Conservation (phyloP, 345 rosid genomes). For the Pseudoturritis turrita region DNA sequence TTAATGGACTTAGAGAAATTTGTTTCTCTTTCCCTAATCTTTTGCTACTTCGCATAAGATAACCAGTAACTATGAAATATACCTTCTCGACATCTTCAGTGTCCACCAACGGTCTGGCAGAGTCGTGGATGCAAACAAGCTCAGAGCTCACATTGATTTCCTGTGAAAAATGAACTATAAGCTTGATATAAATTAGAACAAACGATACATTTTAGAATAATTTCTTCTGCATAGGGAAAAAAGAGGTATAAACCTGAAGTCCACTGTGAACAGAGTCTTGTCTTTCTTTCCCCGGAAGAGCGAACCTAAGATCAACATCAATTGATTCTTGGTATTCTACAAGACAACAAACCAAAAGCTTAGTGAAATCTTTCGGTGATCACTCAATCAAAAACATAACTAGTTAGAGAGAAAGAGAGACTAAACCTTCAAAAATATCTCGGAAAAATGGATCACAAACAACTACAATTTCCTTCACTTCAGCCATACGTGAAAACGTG, state of each 20-base stretch:
- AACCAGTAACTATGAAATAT: background rate
- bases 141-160: slow-evolving; percentile 57
- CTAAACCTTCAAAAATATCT: slow-evolving; percentile 81
- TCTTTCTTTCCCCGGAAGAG: slow-evolving; percentile 93
- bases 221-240: background rate
- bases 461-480: slow-evolving; percentile 88
- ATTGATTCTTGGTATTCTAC: slow-evolving; percentile 53
- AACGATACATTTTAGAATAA: background rate
- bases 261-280: slow-evolving; percentile 92
- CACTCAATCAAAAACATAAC: background rate
- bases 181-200: background rate
- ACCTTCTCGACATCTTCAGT: slow-evolving; percentile 75
- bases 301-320: slow-evolving; percentile 59
- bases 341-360: slow-evolving; percentile 10
- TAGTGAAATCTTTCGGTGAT: background rate
- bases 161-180: slow-evolving; percentile 30
- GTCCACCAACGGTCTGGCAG: slow-evolving; percentile 80
- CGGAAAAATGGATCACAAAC: slow-evolving; percentile 95
- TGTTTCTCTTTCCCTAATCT: background rate
- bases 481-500: slow-evolving; percentile 67
- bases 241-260: slow-evolving; percentile 58
- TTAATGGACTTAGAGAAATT: background rate
- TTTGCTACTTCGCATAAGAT: background rate
- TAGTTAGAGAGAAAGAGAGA: slow-evolving; percentile 3
- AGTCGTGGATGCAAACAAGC: slow-evolving; percentile 94